Evolutionary conservation across 331 rosid species (phyloP), one percentile per base, ranked within the genome.

Genomic region (Spiraea crenata): DNA sequence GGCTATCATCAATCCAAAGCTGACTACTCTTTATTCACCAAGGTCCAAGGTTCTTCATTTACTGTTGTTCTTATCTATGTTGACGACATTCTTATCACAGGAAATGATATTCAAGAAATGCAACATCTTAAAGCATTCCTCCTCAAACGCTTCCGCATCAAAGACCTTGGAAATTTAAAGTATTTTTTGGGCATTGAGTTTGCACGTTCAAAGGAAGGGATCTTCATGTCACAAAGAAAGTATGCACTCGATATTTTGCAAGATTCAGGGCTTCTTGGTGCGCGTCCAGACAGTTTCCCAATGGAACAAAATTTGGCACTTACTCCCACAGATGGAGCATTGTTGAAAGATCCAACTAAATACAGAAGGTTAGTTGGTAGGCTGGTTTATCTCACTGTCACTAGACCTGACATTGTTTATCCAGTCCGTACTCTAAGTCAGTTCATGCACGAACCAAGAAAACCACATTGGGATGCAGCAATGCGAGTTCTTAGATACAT

Each of bases 121-220:
- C 40, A 70, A 11, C 42, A 0, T 17, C 65, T 56, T 39, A 70
- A 70, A 56, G 44, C 14, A 0, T 67, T 67, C 3, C 61, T 67
- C 38, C 35, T 67, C 25, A 67, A 51, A 14, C 16, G 25, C 48
- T 25, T 67, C 31, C 13, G 60, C 55, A 67, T 67, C 31, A 67
- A 67, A 47, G 60, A 50, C 20, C 74, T 69, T 37, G 72, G 20
- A 6, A 16, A 69, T 54, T 15, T 55, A 14, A 19, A 51, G 12
- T 51, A 40, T 39, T 70, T 70, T 50, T 6, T 70, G 31, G 45
- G 65, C 4, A 57, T 70, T 70, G 67, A 70, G 47, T 70, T 57
- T 3, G 41, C 67, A 31, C 20, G 37, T 20, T 71, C 7, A 2
- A 8, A n/a, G 20, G 58, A 45, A 25, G 56, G 75, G 2, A 57